Evolutionary conservation across 768 basidiomycete genomes (phyloP).

Genomic region (Botryobasidium botryosum): DNA sequence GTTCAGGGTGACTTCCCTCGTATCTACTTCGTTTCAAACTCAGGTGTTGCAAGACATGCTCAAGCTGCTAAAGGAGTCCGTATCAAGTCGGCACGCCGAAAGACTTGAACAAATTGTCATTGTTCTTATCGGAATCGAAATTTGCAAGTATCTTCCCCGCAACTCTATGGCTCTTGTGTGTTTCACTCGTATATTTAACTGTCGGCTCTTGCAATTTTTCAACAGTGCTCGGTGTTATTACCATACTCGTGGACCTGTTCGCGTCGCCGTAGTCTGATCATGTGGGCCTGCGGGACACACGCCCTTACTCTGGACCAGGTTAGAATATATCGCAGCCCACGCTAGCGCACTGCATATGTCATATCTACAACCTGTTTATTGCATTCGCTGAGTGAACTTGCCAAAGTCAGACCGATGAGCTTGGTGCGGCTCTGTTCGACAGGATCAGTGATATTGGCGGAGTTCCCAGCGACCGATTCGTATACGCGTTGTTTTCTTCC

Average conservation of each 20-base stretch:
- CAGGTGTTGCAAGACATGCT: slow-evolving; percentile 96
- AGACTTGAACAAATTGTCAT: slow-evolving; percentile 88
- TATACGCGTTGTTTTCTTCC: too few species aligned
- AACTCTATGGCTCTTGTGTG: neutral
- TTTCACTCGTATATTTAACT: slow-evolving; percentile 5
- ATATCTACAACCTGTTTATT: too few species aligned
- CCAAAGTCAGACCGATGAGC: too few species aligned
- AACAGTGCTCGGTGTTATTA: slow-evolving; percentile 73
- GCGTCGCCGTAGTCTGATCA: too few species aligned
- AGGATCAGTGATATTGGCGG: too few species aligned
- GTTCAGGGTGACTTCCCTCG: neutral
- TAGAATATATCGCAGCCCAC: too few species aligned
- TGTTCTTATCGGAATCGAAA: slow-evolving; percentile 75
- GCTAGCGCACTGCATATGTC: too few species aligned
- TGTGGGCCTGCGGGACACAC: too few species aligned
- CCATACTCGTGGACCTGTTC: slow-evolving; percentile 68
- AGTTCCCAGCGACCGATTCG: too few species aligned
- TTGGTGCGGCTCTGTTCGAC: too few species aligned
- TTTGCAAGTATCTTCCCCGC: slow-evolving; percentile 46
- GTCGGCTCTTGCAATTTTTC: slow-evolving; percentile 13
- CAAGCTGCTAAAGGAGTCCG: slow-evolving; percentile 84
- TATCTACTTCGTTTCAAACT: neutral
- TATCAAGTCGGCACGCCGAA: slow-evolving; percentile 79
- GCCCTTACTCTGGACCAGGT: too few species aligned
- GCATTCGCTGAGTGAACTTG: too few species aligned